Conservation (phyloP, 208 protist species). For the Trypanosoma rangeli region DNA sequence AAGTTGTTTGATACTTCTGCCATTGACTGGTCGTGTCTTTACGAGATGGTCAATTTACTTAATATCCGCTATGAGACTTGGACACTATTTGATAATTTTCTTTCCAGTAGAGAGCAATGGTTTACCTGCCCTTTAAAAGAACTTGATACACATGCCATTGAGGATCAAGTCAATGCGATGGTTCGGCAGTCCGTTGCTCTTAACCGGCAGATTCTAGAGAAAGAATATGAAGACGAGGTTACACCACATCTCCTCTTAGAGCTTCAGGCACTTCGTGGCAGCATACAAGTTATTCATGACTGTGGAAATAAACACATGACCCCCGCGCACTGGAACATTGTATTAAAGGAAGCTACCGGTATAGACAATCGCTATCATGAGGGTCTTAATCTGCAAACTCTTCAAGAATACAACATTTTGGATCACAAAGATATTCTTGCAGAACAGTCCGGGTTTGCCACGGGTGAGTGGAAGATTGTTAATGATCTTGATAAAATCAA, state of each 20-base stretch:
- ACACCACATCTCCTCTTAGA: constrained; percentile 74
- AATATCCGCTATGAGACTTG: constrained; percentile 78
- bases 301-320: constrained; percentile 94
- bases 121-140: constrained; percentile 80
- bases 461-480: constrained; percentile 91
- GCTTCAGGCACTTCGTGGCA: constrained; percentile 68
- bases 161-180: constrained; percentile 85
- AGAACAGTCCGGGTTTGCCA: constrained; percentile 91
- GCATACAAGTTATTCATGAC: constrained; percentile 90
- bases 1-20: constrained; percentile 76
- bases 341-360: constrained; percentile 90
- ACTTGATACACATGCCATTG: constrained; percentile 81
- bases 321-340: constrained; percentile 84
- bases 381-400: constrained; percentile 71
- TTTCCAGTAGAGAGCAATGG: constrained; percentile 84
- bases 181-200: constrained; percentile 61
- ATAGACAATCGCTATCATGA: constrained; percentile 87
- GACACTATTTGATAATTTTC: constrained; percentile 78
- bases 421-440: constrained; percentile 80
- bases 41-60: constrained; percentile 56
- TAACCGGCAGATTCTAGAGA: constrained; percentile 76
- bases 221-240: constrained; percentile 85
- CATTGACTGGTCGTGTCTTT: constrained; percentile 85
- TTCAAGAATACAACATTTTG: constrained; percentile 87
- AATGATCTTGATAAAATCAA: constrained; percentile 91